Base-by-base conservation (phyloP, 805 yeast genomes). In the Ogataea glucozyma region DNA sequence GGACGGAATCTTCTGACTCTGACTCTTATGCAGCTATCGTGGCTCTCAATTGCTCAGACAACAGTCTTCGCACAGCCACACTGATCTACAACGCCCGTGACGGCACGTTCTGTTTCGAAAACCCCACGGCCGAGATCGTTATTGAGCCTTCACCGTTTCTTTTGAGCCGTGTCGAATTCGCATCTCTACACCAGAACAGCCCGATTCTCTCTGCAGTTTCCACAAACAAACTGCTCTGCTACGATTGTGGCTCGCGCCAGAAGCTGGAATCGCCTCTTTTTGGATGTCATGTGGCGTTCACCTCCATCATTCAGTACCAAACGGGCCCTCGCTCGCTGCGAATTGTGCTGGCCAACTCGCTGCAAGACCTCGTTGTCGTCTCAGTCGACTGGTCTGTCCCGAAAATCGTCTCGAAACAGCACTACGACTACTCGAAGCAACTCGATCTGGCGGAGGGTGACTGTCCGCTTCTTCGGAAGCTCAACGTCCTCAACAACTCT, bases 271-370 rank as follows among this genome's bases (percentile, higher is more conserved):
- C 34, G 2, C 40, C 35, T 10, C 34, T 43, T 13, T 26, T 31
- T 4, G 36, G 33, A 7, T 39, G 47, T 3, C 38, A 42, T 30
- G 48, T 52, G 16, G 31, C 53, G 6, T 38, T 52, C 31, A 43
- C 48, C 16, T 49, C 57, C n/a, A 24, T 44, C 6, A 22, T 48
- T 13, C 51, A 51, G 20, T 43, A 38, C 21, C 38, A 38, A 4
- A 38, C 43, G 13, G 11, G 12, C 9, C 6, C 17, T 7, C 20
- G 37, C 6, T 44, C 46, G 22, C 18, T 13, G 31, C 26, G 31
- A 19, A 13, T 51, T 1, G 20, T 52, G 7, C 20, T 52, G 9
- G 27, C 55, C 6, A 46, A 54, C 30, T 12, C 48, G 4, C 38
- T 33, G n/a, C 36, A 40, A 21, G 41, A 47, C 23, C 6, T 54